Conservation (phyloP, 108 stramenopile genomes). For the Hondaea fermentalgiana region DNA sequence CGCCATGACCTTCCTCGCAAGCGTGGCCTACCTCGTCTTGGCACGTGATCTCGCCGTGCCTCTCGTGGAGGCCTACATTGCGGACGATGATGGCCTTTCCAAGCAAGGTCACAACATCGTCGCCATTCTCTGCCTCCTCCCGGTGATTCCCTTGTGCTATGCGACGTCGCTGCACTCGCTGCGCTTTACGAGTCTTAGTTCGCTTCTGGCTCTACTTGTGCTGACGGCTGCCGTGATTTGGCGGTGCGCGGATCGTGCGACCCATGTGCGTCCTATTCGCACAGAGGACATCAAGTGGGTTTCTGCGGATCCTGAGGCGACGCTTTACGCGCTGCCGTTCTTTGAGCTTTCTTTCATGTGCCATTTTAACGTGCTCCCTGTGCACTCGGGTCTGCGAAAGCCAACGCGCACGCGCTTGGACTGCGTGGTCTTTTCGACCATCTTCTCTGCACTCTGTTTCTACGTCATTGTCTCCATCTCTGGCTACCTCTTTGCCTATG, state of each 20-base stretch:
- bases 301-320: not conserved
- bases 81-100: not conserved
- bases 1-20: conserved; percentile 5
- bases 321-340: not conserved
- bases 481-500: not conserved
- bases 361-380: not conserved
- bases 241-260: not conserved
- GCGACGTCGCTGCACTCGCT: not conserved
- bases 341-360: not conserved
- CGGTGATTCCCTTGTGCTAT: not conserved
- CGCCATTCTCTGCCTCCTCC: not conserved
- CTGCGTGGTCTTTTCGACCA: conserved; percentile 1
- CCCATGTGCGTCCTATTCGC: not conserved
- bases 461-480: not conserved
- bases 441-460: not conserved
- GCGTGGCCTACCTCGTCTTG: not conserved
- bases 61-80: not conserved
- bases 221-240: not conserved
- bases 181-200: conserved; percentile 6
- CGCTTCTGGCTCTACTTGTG: not conserved
- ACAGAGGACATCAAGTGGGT: not conserved
- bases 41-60: not conserved
- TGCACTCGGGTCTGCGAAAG: not conserved
- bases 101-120: not conserved
- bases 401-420: not conserved